A percentile compares a stretch with the other conserved stretches of the same genome.
phyloP scores from a whole-genome alignment of 805 yeast genomes.

The Blastobotrys attinorum region DNA sequence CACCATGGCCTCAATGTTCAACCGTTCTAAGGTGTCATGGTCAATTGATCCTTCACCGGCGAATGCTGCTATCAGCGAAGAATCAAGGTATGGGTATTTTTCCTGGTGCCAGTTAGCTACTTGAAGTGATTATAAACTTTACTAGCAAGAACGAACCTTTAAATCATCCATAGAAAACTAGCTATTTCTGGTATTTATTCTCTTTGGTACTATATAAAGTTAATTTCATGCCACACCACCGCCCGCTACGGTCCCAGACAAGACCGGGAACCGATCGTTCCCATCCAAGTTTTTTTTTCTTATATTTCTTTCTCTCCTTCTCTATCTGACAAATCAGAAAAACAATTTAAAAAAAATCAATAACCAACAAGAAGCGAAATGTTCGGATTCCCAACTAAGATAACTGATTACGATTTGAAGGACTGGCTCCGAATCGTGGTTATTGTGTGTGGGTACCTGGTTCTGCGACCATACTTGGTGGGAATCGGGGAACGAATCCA shows the following conservation, averaged over 20 bases:
- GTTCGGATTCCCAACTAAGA: conserved; percentile 27
- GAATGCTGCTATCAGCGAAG: conserved; percentile 6
- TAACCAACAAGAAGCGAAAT: no score
- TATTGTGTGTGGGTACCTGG: conserved; percentile 23
- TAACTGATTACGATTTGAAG: conserved; percentile 22
- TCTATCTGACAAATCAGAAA: no score
- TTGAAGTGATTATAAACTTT: no score
- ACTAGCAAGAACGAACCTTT: no score
- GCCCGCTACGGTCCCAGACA: no score
- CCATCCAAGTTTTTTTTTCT: no score
- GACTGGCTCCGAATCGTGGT: conserved; percentile 26
- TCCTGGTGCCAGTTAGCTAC: background rate
- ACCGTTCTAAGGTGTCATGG: conserved; percentile 2
- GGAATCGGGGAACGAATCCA: conserved; percentile 22
- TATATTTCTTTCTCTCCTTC: background rate
- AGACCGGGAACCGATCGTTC: no score
- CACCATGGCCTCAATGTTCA: conserved; percentile 6
- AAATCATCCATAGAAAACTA: no score
- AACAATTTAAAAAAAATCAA: no score
- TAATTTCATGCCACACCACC: no score
- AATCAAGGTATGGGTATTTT: conserved; percentile 4
- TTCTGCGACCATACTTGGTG: conserved; percentile 26
- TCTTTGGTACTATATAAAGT: no score
- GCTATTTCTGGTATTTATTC: no score
- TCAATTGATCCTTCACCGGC: conserved; percentile 2